A percentile compares a stretch with the other conserved stretches of the same genome.
These are phyloP conservation scores for Geotrichum restrictum DNA, from an alignment of 1,139 yeast genomes.

Conservation along the genomic window DNA sequence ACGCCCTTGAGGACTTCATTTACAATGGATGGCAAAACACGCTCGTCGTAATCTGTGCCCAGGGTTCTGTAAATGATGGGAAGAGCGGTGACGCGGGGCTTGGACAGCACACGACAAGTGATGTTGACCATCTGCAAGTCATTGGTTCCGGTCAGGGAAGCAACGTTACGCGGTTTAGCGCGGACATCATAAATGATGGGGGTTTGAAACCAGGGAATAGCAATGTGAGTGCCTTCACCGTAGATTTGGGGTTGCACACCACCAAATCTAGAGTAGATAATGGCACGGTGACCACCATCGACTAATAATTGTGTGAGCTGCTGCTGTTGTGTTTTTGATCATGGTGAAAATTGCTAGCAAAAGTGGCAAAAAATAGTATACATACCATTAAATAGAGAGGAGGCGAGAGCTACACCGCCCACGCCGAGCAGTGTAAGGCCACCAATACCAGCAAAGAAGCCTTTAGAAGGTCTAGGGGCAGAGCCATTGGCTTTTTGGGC, in stretches of 20 bases:
- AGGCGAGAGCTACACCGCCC: slow-evolving; percentile 60
- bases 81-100: slow-evolving; percentile 74
- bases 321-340: background rate
- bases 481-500: slow-evolving; percentile 51
- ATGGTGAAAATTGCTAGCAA: background rate
- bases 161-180: slow-evolving; percentile 94
- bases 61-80: slow-evolving; percentile 86
- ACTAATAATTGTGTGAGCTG: slow-evolving; percentile 43
- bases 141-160: slow-evolving; percentile 97
- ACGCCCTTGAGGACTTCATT: slow-evolving; percentile 95
- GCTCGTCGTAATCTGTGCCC: slow-evolving; percentile 92
- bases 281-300: slow-evolving; percentile 99
- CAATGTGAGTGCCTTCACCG: slow-evolving; percentile 92
- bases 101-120: slow-evolving; percentile 91
- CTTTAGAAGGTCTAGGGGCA: slow-evolving; percentile 41
- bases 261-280: slow-evolving; percentile 78
- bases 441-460: slow-evolving; percentile 62
- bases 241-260: slow-evolving; percentile 86
- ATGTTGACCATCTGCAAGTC: slow-evolving; percentile 98
- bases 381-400: slow-evolving; percentile 65
- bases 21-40: slow-evolving; percentile 92
- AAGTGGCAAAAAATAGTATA: background rate
- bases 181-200: slow-evolving; percentile 92
- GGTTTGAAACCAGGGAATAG: slow-evolving; percentile 91
- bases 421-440: slow-evolving; percentile 74